Percentiles rank a stretch among this genome's conserved stretches.
These are phyloP conservation scores for Onygenales sp. DNA, from an alignment of 2,329 filamentous ascomycete species.

Conservation along the genomic window DNA sequence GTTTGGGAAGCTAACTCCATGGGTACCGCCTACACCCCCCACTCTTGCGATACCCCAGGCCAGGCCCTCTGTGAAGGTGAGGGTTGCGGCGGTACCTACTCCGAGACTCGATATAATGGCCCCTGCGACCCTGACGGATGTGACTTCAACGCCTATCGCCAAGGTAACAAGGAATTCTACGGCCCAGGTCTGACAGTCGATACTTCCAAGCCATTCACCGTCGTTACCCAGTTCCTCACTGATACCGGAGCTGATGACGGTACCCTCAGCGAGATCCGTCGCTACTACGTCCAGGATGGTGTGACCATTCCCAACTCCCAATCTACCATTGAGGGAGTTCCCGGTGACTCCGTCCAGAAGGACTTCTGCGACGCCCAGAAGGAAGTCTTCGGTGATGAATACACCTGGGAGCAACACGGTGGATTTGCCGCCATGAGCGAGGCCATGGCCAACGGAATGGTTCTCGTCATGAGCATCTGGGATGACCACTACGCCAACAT, in stretches of 20 bases:
- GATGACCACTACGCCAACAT: slow-evolving; percentile 60
- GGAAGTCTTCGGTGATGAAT: slow-evolving; percentile 44
- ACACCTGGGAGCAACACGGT: slow-evolving; percentile 46
- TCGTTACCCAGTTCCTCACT: slow-evolving; percentile 59
- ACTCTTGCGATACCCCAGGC: slow-evolving; percentile 48
- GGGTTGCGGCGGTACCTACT: slow-evolving; percentile 44
- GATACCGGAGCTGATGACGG: slow-evolving; percentile 41
- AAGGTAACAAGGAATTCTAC: slow-evolving; percentile 56
- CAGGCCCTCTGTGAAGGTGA: slow-evolving; percentile 44
- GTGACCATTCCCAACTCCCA: slow-evolving; percentile 48
- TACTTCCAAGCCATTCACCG: slow-evolving; percentile 51
- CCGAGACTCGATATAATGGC: slow-evolving; percentile 48
- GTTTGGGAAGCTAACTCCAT: slow-evolving; percentile 62
- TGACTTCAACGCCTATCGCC: slow-evolving; percentile 61
- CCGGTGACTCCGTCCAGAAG: slow-evolving; percentile 47
- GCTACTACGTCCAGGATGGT: slow-evolving; percentile 57
- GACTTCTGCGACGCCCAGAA: slow-evolving; percentile 50
- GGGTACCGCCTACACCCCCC: slow-evolving; percentile 55
- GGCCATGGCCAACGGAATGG: slow-evolving; percentile 50
- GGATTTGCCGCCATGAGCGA: slow-evolving; percentile 47
- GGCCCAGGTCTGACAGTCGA: slow-evolving; percentile 50
- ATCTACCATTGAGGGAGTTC: slow-evolving; percentile 37
- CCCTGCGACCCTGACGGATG: slow-evolving; percentile 61
- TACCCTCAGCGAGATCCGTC: slow-evolving; percentile 50
- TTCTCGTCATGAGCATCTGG: slow-evolving; percentile 53